phyloP scores from a whole-genome alignment of 352 stramenopile genomes.

The Globisporangium megalacanthum region DNA sequence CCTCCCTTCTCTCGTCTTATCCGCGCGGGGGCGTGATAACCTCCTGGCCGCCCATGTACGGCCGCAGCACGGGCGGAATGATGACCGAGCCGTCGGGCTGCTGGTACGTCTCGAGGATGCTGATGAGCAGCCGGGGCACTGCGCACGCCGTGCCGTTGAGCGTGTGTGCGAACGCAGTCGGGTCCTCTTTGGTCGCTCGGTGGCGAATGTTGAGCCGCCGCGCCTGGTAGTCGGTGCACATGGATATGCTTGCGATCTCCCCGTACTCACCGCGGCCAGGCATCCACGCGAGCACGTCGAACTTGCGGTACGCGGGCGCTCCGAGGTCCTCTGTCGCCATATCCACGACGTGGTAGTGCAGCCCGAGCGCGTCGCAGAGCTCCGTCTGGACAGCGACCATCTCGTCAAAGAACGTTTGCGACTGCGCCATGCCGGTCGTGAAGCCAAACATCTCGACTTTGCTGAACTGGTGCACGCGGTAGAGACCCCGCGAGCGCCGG shows the following conservation, averaged over 20 bases:
- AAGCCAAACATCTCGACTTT: constrained; percentile 91
- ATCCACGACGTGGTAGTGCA: constrained; percentile 79
- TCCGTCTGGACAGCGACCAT: constrained; percentile 75
- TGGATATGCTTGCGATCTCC: constrained; percentile 83
- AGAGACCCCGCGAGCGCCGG: constrained; percentile 69
- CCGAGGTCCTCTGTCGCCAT: constrained; percentile 83
- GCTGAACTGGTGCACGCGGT: constrained; percentile 88
- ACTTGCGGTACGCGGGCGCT: constrained; percentile 80
- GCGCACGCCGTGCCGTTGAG: constrained; percentile 85
- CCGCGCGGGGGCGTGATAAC: constrained; percentile 29
- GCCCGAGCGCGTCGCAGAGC: constrained; percentile 70
- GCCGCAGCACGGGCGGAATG: constrained; percentile 69
- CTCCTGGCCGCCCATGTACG: constrained; percentile 77
- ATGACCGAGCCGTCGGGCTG: constrained; percentile 70
- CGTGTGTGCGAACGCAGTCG: constrained; percentile 80
- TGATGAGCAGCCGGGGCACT: constrained; percentile 78
- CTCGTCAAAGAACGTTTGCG: constrained; percentile 65
- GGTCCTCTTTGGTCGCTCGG: constrained; percentile 50
- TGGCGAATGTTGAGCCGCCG: constrained; percentile 84
- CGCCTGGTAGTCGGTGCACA: constrained; percentile 89
- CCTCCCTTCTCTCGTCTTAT: neutral
- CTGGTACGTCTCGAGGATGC: constrained; percentile 82
- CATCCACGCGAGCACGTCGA: constrained; percentile 86
- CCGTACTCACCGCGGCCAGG: constrained; percentile 69
- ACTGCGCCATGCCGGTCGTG: constrained; percentile 59